Evolutionary conservation across 805 yeast genomes (phyloP), one percentile per base, ranked within the genome.

Genomic region (Sungouiella blattae): DNA sequence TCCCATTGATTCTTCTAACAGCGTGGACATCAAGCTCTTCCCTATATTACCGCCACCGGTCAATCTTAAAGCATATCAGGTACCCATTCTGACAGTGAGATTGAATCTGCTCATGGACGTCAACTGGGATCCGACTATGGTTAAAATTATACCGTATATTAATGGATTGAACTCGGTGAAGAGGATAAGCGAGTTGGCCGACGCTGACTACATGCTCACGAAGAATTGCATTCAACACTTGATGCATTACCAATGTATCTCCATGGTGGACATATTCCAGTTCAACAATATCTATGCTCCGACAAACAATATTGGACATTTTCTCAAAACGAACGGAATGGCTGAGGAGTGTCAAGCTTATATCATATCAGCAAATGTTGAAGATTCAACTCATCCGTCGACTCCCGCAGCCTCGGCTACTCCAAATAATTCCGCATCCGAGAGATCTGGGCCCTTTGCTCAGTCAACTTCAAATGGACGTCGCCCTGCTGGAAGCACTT

Each of bases 61-160:
- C 0, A 76, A 76, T 31, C 64, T 93, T 15, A 70, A 79, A 32
- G 77, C 94, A 0, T 85, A 70, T 49, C 95, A 91, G 57, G 99
- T 93, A 1, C 98, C 98, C 0, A 77, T 89, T 4, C 77, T 94
- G n/a, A 81, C 91, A 0, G 95, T 93, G 1, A 78, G 80, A 34
- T 63, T 93, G 22, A 72, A 73, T 18, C 64, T 75, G 25, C 67
- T 93, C 42, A 80, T 87, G 28, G 98, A 93, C 58, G 83, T 85
- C 6, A 83, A 85, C 50, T 93, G 98, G 97, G 98, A 93, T 58
- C 97, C 97, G 1, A 91, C 98, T 2, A 83, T 93, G 93, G 68
- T 87, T 30, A 82, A 84, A 47, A 85, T 93, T 16, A 62, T 87
- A 8, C 96, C 96, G 0, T 83, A 70, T 46, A 87, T 93, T 32